Percentiles rank a stretch among this genome's conserved stretches.
Evolutionary conservation across 2,329 filamentous ascomycete genomes (phyloP).

Genomic region (Alternaria sp.): DNA sequence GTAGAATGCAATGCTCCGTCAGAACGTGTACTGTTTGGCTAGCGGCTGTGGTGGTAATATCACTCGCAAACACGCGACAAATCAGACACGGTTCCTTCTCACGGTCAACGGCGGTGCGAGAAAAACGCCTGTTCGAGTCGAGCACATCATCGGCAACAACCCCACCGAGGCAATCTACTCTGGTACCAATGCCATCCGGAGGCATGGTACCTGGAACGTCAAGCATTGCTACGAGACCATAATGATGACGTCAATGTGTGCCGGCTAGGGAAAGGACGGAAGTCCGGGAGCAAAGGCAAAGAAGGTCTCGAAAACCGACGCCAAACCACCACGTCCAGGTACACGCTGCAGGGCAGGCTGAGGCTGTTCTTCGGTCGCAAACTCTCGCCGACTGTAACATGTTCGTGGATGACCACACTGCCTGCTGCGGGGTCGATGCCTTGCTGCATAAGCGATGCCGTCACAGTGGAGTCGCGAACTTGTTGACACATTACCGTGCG

Average conservation of each 20-base stretch:
- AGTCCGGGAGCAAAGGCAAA: not conserved
- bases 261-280: not conserved
- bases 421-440: constrained; percentile 4
- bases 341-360: constrained; percentile 5
- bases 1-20: constrained; percentile 19
- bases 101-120: constrained; percentile 32
- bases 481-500: constrained; percentile 6
- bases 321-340: constrained; percentile 8
- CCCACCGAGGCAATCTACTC: not conserved
- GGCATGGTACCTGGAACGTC: not conserved
- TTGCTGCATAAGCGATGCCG: constrained; percentile 7
- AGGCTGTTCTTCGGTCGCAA: not conserved
- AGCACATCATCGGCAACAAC: constrained; percentile 1
- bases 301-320: not conserved
- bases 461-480: constrained; percentile 9
- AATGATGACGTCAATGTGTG: constrained; percentile 9
- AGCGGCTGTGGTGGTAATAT: constrained; percentile 16
- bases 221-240: not conserved
- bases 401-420: not conserved
- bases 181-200: not conserved
- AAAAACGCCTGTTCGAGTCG: constrained; percentile 22
- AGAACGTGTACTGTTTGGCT: constrained; percentile 24
- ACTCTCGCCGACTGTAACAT: not conserved
- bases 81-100: constrained; percentile 28
- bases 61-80: constrained; percentile 24